Percentiles rank a stretch among this genome's conserved stretches.
Evolutionary conservation across 202 grass and related monocot genomes (phyloP).

Genomic region (Dendrocalamus latiflorus): DNA sequence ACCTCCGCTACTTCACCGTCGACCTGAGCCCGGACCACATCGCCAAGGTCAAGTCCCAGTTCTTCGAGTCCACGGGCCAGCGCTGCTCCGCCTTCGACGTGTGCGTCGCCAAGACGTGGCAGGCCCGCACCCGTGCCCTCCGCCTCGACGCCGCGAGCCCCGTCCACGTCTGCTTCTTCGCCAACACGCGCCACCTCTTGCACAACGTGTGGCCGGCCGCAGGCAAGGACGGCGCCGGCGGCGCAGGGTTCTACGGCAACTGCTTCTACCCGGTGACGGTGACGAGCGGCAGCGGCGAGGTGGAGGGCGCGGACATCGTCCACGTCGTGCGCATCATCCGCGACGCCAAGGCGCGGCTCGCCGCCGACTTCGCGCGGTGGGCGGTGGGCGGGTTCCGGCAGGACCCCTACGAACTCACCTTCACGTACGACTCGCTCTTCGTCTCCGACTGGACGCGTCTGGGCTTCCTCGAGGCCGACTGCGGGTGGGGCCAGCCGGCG

Average conservation of each 20-base stretch:
- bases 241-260: constrained; percentile 73
- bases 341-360: constrained; percentile 57
- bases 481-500: constrained; percentile 63
- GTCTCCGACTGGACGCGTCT: constrained; percentile 84
- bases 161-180: constrained; percentile 82
- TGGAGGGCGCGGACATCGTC: constrained; percentile 29
- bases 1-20: constrained; percentile 41
- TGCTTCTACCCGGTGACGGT: constrained; percentile 85
- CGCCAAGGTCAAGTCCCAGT: constrained; percentile 44
- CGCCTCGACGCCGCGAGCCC: background rate
- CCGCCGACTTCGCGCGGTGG: constrained; percentile 56
- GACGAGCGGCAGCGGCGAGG: constrained; percentile 14
- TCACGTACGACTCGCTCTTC: constrained; percentile 67
- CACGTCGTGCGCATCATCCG: constrained; percentile 63
- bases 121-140: constrained; percentile 61
- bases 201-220: background rate
- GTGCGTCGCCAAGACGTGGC: constrained; percentile 67
- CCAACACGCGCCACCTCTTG: constrained; percentile 73
- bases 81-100: constrained; percentile 88
- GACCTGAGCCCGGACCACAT: constrained; percentile 45
- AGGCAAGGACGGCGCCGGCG: background rate
- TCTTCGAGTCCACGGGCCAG: constrained; percentile 42
- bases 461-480: constrained; percentile 73
- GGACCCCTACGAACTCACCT: constrained; percentile 71
- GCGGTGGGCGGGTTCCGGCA: constrained; percentile 44